phyloP scores from a whole-genome alignment of 2,329 filamentous ascomycete species.

The Domatiomyces globalis region DNA sequence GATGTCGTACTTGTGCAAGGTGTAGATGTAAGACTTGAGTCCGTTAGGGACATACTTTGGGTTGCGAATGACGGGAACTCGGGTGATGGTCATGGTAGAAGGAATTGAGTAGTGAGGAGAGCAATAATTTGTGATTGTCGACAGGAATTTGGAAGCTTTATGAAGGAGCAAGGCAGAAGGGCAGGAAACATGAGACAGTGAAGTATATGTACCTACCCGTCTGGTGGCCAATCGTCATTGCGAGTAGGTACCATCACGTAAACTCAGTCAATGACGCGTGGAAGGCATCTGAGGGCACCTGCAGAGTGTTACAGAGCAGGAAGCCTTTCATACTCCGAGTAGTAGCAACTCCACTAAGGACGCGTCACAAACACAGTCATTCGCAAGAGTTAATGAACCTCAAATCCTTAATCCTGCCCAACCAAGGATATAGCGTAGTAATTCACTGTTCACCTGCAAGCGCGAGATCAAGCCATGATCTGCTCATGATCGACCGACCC shows the following conservation, averaged over 20 bases:
- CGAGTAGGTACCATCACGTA: neutral
- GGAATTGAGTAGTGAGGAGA: slow-evolving; percentile 1
- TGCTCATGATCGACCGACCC: neutral
- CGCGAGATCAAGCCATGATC: neutral
- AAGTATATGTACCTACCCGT: neutral
- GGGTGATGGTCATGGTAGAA: slow-evolving; percentile 25
- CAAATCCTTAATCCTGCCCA: neutral
- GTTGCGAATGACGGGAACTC: slow-evolving; percentile 42
- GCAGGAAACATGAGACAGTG: neutral
- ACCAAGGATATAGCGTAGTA: neutral
- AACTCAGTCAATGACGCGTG: neutral
- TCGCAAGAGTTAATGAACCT: neutral
- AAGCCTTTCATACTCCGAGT: neutral
- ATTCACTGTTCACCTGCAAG: neutral
- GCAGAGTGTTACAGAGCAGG: neutral
- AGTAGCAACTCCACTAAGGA: neutral
- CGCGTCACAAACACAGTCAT: neutral
- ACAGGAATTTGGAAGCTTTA: neutral
- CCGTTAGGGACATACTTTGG: slow-evolving; percentile 45
- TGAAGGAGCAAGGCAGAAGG: neutral
- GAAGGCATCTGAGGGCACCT: neutral
- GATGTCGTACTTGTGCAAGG: slow-evolving; percentile 50
- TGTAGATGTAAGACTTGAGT: slow-evolving; percentile 48
- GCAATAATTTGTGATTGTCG: neutral
- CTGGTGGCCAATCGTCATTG: neutral